These are phyloP conservation scores for Licmophora abbreviata DNA, from an alignment of 108 stramenopile species.

Conservation along the genomic window DNA sequence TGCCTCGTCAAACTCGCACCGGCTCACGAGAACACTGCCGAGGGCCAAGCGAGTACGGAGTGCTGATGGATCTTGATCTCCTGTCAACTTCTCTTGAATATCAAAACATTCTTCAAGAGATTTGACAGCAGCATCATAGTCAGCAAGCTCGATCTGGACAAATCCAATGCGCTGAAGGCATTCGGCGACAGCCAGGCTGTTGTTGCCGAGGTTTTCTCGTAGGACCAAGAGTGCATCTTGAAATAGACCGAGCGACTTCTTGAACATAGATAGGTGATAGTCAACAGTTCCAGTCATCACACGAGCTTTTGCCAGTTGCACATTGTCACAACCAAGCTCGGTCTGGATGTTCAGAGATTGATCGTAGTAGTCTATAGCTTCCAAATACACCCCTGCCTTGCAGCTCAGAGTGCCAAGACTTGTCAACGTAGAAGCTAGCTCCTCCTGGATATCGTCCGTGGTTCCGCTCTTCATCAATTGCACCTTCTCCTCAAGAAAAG, in stretches of 20 bases:
- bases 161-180: conserved; percentile 51
- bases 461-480: conserved; percentile 35
- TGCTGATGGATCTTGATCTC: conserved; percentile 45
- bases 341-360: conserved; percentile 46
- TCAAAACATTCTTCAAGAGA: conserved; percentile 37
- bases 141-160: conserved; percentile 37
- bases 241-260: conserved; percentile 43
- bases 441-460: conserved; percentile 30
- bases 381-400: conserved; percentile 35
- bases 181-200: conserved; percentile 56
- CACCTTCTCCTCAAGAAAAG: conserved; percentile 67
- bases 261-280: conserved; percentile 39
- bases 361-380: conserved; percentile 71
- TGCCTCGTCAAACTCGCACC: conserved; percentile 34
- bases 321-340: conserved; percentile 41
- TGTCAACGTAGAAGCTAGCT: conserved; percentile 58
- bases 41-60: conserved; percentile 51
- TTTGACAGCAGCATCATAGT: conserved; percentile 44
- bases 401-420: conserved; percentile 51
- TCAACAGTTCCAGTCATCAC: conserved; percentile 58
- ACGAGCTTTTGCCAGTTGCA: conserved; percentile 51
- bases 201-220: conserved; percentile 31
- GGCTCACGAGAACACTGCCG: conserved; percentile 37
- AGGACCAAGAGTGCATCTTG: conserved; percentile 43
- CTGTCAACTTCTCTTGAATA: conserved; percentile 37